These are phyloP conservation scores for Tuber brumale DNA, from an alignment of 495 filamentous ascomycete species.

Conservation along the genomic window DNA sequence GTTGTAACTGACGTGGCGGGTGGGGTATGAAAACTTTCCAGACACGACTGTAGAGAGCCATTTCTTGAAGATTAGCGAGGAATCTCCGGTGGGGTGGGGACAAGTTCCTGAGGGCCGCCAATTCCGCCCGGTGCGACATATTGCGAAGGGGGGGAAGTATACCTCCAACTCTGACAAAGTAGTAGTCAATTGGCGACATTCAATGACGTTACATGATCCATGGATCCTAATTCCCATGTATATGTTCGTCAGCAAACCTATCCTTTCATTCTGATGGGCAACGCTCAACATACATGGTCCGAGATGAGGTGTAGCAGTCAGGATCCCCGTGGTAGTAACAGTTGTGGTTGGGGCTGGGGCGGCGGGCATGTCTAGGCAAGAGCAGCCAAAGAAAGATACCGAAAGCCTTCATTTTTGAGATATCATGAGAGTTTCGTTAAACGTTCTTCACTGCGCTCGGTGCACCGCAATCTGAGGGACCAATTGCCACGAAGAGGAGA, in stretches of 20 bases:
- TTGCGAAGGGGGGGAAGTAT: constrained; percentile 47
- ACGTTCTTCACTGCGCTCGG: background rate
- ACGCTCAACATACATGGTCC: background rate
- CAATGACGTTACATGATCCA: constrained; percentile 52
- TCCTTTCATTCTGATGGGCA: background rate
- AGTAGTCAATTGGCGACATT: constrained; percentile 47
- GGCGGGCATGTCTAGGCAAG: background rate
- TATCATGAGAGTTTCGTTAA: background rate
- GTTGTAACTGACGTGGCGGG: no score
- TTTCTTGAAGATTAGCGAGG: constrained; percentile 45
- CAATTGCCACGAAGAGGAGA: background rate
- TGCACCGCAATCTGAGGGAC: background rate
- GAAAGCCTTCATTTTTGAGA: background rate
- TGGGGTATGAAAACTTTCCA: no score
- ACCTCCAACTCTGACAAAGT: constrained; percentile 49
- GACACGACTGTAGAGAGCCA: no score
- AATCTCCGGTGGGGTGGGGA: constrained; percentile 33
- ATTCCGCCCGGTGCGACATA: constrained; percentile 29
- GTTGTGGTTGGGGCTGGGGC: background rate
- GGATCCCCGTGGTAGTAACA: background rate
- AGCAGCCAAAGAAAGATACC: background rate
- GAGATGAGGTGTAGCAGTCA: background rate
- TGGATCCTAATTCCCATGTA: constrained; percentile 45
- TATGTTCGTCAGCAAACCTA: background rate
- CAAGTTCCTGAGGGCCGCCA: constrained; percentile 12